Evolutionary conservation across 768 basidiomycete genomes (phyloP).

Genomic region (Russula lepida): DNA sequence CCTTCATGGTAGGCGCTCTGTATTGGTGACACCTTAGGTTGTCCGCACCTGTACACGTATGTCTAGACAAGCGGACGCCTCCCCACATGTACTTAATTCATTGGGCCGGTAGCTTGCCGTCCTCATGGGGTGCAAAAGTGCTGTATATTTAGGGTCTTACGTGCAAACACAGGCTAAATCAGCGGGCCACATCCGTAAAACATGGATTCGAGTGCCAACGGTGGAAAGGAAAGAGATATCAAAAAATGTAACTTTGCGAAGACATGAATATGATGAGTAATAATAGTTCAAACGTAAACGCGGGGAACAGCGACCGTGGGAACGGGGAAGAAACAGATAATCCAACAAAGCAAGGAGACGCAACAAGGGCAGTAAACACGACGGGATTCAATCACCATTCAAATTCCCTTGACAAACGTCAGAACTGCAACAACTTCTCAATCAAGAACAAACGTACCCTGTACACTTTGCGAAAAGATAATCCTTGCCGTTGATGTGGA

Average conservation of each 20-base stretch:
- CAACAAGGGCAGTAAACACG: not conserved
- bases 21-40: not conserved
- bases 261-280: constrained; percentile 10
- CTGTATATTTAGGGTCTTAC: constrained; percentile 14
- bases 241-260: constrained; percentile 3
- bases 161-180: constrained; percentile 6
- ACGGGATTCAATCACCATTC: constrained; percentile 27
- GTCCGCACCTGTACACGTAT: not conserved
- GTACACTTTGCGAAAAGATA: constrained; percentile 96
- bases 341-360: not conserved
- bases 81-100: constrained; percentile 6
- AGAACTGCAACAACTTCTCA: not conserved
- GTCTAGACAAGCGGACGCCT: not conserved
- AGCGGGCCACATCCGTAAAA: not conserved
- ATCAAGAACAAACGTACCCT: constrained; percentile 47
- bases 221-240: not conserved
- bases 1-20: not conserved
- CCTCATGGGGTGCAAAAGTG: constrained; percentile 1
- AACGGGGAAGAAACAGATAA: not conserved
- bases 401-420: constrained; percentile 26
- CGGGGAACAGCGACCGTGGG: not conserved
- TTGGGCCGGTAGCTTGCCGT: not conserved
- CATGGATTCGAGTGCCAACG: not conserved
- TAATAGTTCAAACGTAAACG: constrained; percentile 17
- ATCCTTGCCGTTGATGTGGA: constrained; percentile 93